Evolutionary conservation across 768 basidiomycete species (phyloP).

Genomic region (Exidia glandulosa): DNA sequence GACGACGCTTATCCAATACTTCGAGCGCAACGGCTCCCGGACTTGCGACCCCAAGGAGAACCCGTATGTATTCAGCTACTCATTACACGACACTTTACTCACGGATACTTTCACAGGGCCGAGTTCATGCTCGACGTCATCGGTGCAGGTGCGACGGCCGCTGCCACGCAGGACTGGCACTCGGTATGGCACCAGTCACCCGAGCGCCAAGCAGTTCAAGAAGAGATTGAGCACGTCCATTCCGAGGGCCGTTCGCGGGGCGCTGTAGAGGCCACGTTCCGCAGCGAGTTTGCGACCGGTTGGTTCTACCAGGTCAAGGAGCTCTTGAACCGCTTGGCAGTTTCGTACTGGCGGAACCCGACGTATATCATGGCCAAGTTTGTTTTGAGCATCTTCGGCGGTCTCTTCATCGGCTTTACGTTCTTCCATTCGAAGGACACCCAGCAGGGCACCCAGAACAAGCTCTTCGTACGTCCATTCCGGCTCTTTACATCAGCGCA

Average conservation of each 20-base stretch:
- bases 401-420: slow-evolving; percentile 40
- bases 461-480: too few species aligned
- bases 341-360: slow-evolving; percentile 44
- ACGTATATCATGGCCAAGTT: slow-evolving; percentile 46
- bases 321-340: slow-evolving; percentile 33
- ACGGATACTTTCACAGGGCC: slow-evolving; percentile 26
- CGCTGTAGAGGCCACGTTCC: slow-evolving; percentile 19
- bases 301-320: slow-evolving; percentile 39
- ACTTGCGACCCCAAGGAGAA: slow-evolving; percentile 58
- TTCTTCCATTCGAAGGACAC: slow-evolving; percentile 46
- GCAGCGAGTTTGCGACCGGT: slow-evolving; percentile 39
- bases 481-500: too few species aligned
- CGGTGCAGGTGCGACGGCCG: slow-evolving; percentile 59
- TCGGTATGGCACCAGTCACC: slow-evolving; percentile 44
- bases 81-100: too few species aligned
- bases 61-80: slow-evolving; percentile 26
- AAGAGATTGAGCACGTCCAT: slow-evolving; percentile 37
- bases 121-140: slow-evolving; percentile 59
- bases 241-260: slow-evolving; percentile 25
- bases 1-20: slow-evolving; percentile 58
- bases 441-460: slow-evolving; percentile 51
- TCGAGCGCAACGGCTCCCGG: slow-evolving; percentile 56
- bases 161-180: slow-evolving; percentile 45
- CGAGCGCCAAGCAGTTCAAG: slow-evolving; percentile 40
- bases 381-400: slow-evolving; percentile 16